Percentiles rank a stretch among this genome's conserved stretches.
These are phyloP conservation scores for Lomentospora prolificans DNA, from an alignment of 2,329 filamentous ascomycete species.

Conservation along the genomic window DNA sequence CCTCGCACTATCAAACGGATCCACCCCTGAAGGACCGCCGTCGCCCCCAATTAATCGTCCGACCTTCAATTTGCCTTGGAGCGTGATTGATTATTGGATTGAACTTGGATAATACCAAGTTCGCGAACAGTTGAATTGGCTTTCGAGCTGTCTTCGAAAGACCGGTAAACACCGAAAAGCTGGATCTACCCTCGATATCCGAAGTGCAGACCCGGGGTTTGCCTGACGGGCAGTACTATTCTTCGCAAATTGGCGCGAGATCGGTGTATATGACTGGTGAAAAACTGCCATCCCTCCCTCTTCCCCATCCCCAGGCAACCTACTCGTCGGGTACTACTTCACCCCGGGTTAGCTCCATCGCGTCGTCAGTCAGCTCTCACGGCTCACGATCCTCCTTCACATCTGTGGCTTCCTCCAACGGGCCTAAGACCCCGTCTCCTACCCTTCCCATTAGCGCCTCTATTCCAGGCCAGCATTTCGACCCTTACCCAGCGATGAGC, in stretches of 20 bases:
- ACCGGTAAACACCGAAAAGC: slow-evolving; percentile 62
- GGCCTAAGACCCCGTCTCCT: slow-evolving; percentile 70
- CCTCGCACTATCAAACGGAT: background rate
- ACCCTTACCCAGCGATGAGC: slow-evolving; percentile 61
- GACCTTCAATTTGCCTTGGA: no score
- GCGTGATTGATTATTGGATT: background rate
- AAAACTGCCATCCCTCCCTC: slow-evolving; percentile 60
- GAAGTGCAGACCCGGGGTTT: slow-evolving; percentile 73
- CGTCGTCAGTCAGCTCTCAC: slow-evolving; percentile 43
- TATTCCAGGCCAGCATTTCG: slow-evolving; percentile 30
- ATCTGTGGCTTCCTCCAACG: slow-evolving; percentile 46
- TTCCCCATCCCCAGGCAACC: slow-evolving; percentile 59
- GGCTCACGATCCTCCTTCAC: slow-evolving; percentile 46
- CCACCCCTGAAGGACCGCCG: background rate
- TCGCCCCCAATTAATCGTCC: background rate
- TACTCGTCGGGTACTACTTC: slow-evolving; percentile 64
- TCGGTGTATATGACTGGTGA: slow-evolving; percentile 57
- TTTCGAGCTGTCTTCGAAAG: background rate
- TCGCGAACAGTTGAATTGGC: background rate
- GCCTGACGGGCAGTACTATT: slow-evolving; percentile 56
- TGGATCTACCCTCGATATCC: slow-evolving; percentile 85
- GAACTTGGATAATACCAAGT: slow-evolving; percentile 4
- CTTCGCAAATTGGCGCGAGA: slow-evolving; percentile 8
- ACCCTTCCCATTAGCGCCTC: slow-evolving; percentile 44
- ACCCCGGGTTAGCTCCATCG: slow-evolving; percentile 61